Evolutionary conservation across 495 filamentous ascomycete species (phyloP), one percentile per base, ranked within the genome.

Genomic region (Penicillium longicatenatum): DNA sequence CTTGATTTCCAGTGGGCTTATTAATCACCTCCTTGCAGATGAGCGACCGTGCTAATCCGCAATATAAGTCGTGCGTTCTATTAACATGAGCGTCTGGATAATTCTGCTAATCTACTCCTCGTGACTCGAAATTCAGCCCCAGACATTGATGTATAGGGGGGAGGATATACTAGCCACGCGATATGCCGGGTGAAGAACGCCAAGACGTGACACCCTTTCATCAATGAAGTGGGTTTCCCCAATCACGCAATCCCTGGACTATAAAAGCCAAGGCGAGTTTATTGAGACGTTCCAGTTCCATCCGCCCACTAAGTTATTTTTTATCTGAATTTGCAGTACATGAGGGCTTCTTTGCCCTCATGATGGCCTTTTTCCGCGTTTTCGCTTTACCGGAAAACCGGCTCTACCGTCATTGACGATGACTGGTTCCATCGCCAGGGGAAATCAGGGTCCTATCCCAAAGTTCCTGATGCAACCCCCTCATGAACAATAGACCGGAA

Each of bases 321-420:
- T 5, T 17, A 22, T 17, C 21, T 11, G 6, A 45, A 20, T 17
- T 45, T 19, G 42, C 17, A 2, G 26, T 2, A 26, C 0, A 26
- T 26, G 7, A n/a, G n/a, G n/a, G 26, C 26, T 1, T 45, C 19
- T 7, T 26, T 12, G 21, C 44, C 24, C 49, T 33, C 14, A 22
- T 22, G 37, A 51, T 7, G 16, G 33, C 24, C 31, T 30, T 39
- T 19, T 3, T 43, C 49, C 57, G 44, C 59, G 30, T 29, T 57
- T 26, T 22, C 21, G 6, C 42, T 63, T 62, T 68, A 58, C 63
- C 63, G 65, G 66, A 63, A 66, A 64, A 50, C 57, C 66, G 60
- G 63, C 63, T 61, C 60, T 35, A 0, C 29, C 20, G 31, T 50
- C 16, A 62, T 58, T 26, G n/a, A 61, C 42, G 46, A 51, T 64